A percentile compares a stretch with the other conserved stretches of the same genome.
Evolutionary conservation across 805 yeast genomes (phyloP).

Genomic region (Suhomyces faveliae): DNA sequence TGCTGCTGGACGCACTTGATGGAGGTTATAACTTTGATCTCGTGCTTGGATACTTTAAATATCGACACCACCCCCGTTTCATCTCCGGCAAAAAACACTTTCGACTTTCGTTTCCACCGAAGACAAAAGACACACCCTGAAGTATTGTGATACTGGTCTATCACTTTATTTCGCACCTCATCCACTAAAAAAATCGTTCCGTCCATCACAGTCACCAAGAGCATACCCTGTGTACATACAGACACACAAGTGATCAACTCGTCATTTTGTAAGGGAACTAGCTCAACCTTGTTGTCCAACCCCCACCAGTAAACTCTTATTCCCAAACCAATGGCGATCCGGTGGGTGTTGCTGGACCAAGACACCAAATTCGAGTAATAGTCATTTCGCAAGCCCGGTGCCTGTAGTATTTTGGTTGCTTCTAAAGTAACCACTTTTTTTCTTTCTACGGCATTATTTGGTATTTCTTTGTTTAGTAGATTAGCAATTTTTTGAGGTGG

Average conservation of each 20-base stretch:
- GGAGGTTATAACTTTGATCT: constrained; percentile 9
- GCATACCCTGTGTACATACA: constrained; percentile 46
- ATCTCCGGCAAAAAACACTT: constrained; percentile 59
- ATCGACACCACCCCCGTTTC: constrained; percentile 57
- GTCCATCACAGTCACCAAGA: constrained; percentile 56
- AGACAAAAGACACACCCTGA: constrained; percentile 54
- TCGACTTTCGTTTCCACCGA: constrained; percentile 43
- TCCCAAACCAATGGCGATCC: constrained; percentile 67
- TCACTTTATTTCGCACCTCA: constrained; percentile 25
- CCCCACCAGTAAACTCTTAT: constrained; percentile 63
- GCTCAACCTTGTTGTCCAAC: constrained; percentile 41
- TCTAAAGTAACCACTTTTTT: constrained; percentile 6
- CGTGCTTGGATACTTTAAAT: constrained; percentile 29
- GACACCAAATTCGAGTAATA: constrained; percentile 73
- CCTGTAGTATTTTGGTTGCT: constrained; percentile 30
- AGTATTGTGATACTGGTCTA: constrained; percentile 15
- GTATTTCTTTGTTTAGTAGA: constrained; percentile 8
- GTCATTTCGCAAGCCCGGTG: constrained; percentile 72
- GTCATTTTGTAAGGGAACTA: constrained; percentile 42
- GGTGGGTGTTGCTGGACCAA: constrained; percentile 57
- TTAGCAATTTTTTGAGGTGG: constrained; percentile 11
- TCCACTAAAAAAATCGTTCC: constrained; percentile 54
- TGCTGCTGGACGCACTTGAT: constrained; percentile 34
- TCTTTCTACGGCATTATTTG: not conserved
- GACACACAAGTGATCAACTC: constrained; percentile 57